phyloP scores from a whole-genome alignment of 768 basidiomycete genomes.

The Leucocoprinus birnbaumii region DNA sequence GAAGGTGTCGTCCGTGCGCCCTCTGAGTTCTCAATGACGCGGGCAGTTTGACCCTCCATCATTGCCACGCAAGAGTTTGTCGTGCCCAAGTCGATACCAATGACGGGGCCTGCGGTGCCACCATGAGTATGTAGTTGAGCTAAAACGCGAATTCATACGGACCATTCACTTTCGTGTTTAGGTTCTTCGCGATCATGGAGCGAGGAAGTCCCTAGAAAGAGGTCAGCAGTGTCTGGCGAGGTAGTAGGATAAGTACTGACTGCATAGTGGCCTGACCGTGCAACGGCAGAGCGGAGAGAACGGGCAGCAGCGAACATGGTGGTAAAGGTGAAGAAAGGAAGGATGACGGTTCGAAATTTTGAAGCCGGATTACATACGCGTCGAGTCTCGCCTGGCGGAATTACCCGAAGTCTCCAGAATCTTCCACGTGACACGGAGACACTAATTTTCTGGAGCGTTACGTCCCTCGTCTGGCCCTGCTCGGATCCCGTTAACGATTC shows the following conservation, averaged over 20 bases:
- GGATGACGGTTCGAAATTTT: constrained; percentile 15
- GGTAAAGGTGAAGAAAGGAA: constrained; percentile 39
- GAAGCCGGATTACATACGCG: constrained; percentile 14
- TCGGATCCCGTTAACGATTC: not conserved
- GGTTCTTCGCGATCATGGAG: constrained; percentile 80
- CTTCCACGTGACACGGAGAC: constrained; percentile 20
- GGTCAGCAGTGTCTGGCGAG: constrained; percentile 8
- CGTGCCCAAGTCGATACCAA: constrained; percentile 96
- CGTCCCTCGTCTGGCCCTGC: not conserved
- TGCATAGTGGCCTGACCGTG: constrained; percentile 63
- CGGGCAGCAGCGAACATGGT: constrained; percentile 74
- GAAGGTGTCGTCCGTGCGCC: constrained; percentile 98
- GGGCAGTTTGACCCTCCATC: constrained; percentile 94
- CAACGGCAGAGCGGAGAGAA: constrained; percentile 55
- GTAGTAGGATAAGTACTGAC: constrained; percentile 30
- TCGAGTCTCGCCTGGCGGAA: constrained; percentile 14
- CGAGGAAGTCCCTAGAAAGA: constrained; percentile 57
- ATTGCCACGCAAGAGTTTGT: constrained; percentile 91
- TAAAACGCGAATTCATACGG: constrained; percentile 23
- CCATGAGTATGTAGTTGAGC: not conserved
- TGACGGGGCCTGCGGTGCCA: constrained; percentile 63
- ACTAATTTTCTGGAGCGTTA: too few species aligned
- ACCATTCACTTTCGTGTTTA: constrained; percentile 95
- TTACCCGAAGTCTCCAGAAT: constrained; percentile 28
- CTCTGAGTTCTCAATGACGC: constrained; percentile 97